Percentiles rank a stretch among this genome's conserved stretches.
Evolutionary conservation across 306 rosid species (phyloP).

Genomic region (Acacia melanoxylon): DNA sequence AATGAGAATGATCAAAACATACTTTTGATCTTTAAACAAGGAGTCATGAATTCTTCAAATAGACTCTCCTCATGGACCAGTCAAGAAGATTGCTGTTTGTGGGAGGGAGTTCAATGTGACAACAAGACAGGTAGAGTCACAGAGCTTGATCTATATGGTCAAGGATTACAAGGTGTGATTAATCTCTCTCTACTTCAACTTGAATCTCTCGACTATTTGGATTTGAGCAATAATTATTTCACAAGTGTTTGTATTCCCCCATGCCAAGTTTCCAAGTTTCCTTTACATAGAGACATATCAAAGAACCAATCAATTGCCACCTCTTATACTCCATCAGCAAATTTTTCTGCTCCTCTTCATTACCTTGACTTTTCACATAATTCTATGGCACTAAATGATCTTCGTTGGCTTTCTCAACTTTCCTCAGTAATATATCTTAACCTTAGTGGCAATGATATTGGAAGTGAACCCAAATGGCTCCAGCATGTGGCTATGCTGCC

Average conservation of each 20-base stretch:
- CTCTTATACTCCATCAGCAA: not conserved
- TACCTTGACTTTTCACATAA: not conserved
- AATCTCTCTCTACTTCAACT: not conserved
- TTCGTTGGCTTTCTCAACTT: not conserved
- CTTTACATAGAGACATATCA: too few species aligned
- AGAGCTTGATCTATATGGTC: not conserved
- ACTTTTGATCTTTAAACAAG: not conserved
- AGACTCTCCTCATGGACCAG: not conserved
- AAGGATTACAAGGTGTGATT: not conserved
- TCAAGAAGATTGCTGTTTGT: not conserved
- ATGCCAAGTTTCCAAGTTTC: not conserved
- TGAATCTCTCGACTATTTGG: rapidly evolving
- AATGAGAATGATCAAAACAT: not conserved
- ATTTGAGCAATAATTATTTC: not conserved
- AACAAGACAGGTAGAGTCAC: not conserved
- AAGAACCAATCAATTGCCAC: not conserved
- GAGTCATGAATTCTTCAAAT: not conserved
- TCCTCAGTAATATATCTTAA: not conserved
- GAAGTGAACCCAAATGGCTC: not conserved
- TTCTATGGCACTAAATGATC: not conserved
- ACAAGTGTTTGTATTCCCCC: not conserved
- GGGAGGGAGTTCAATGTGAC: not conserved
- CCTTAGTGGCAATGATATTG: not conserved
- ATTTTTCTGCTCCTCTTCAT: not conserved
- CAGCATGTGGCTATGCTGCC: not conserved